Evolutionary conservation across 371 early-diverging fungal genomes (phyloP).

Genomic region (Quaeritorhiza haematococci): DNA sequence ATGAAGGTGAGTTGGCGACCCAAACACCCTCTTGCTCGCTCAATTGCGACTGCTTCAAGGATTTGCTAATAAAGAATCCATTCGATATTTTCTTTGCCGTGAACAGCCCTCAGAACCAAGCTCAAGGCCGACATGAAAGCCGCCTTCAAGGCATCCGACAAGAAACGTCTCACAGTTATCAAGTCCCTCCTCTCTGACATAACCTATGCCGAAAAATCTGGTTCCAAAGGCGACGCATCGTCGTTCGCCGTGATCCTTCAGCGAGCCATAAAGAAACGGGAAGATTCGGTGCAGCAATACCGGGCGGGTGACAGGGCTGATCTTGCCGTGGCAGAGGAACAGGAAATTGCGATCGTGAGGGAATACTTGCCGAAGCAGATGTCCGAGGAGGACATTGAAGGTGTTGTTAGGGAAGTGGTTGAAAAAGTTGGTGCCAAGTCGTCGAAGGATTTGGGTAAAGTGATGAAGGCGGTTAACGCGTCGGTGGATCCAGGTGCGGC

Average conservation of each 20-base stretch:
- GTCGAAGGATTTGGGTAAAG: slow-evolving; percentile 32
- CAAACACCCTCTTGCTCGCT: no score
- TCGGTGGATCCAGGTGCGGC: slow-evolving; percentile 10
- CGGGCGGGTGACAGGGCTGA: slow-evolving; percentile 24
- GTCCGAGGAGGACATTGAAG: slow-evolving; percentile 20
- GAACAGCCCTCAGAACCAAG: not conserved
- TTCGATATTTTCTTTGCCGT: no score
- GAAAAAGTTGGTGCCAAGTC: slow-evolving; percentile 19
- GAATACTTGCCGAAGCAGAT: slow-evolving; percentile 30
- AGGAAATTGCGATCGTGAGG: slow-evolving; percentile 20
- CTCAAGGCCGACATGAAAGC: slow-evolving; percentile 11
- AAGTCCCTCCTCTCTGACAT: slow-evolving; percentile 37
- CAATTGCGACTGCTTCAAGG: no score
- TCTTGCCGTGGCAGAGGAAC: slow-evolving; percentile 28
- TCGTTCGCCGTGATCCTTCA: slow-evolving; percentile 16
- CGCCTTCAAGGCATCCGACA: slow-evolving; percentile 3
- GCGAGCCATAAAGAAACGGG: slow-evolving; percentile 31
- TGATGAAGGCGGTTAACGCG: slow-evolving; percentile 27
- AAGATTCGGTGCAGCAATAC: slow-evolving; percentile 28
- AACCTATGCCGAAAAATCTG: slow-evolving; percentile 30
- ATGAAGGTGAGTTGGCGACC: no score
- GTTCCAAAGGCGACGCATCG: slow-evolving; percentile 10
- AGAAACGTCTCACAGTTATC: slow-evolving; percentile 11
- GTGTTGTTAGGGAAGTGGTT: slow-evolving; percentile 15
- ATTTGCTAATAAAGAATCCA: no score